These are phyloP conservation scores for Termitomyces sp. DNA, from an alignment of 768 basidiomycete species.

Conservation along the genomic window DNA sequence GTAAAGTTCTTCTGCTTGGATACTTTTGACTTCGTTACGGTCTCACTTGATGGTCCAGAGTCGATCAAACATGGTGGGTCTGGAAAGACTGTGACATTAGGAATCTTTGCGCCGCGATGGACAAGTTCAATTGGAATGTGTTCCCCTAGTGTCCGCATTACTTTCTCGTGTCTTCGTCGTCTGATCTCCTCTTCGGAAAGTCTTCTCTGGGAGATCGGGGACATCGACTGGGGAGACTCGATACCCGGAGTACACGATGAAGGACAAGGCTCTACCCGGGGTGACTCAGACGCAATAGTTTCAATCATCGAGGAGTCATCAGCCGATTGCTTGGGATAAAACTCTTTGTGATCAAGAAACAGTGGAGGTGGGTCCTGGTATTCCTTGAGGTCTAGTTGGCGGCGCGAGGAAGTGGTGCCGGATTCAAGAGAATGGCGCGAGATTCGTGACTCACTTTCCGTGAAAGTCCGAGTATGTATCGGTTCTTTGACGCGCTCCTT, in stretches of 20 bases:
- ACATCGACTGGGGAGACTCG: background rate
- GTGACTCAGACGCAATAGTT: slow-evolving; percentile 7
- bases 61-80: slow-evolving; percentile 6
- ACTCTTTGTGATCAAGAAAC: slow-evolving; percentile 7
- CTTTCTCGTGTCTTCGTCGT: slow-evolving; percentile 12
- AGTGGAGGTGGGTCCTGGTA: slow-evolving; percentile 8
- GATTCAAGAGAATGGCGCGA: too few relatives aligned
- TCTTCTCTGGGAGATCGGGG: slow-evolving; percentile 5
- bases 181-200: slow-evolving; percentile 13
- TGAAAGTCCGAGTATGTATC: too few relatives aligned
- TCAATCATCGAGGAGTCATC: slow-evolving; percentile 3
- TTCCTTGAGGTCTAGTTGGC: slow-evolving; percentile 1
- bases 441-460: too few relatives aligned
- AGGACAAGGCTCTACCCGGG: slow-evolving; percentile 3
- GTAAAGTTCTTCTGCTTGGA: slow-evolving; percentile 9
- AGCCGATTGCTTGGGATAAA: background rate
- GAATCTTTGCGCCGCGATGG: slow-evolving; percentile 4
- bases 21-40: background rate
- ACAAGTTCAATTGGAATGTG: slow-evolving; percentile 15
- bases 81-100: slow-evolving; percentile 8
- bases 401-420: background rate
- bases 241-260: background rate
- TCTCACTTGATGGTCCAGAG: background rate
- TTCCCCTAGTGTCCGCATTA: slow-evolving; percentile 17
- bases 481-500: background rate